Base-by-base conservation (phyloP, 2,329 filamentous ascomycete species). In the Penicillium frequentans region DNA sequence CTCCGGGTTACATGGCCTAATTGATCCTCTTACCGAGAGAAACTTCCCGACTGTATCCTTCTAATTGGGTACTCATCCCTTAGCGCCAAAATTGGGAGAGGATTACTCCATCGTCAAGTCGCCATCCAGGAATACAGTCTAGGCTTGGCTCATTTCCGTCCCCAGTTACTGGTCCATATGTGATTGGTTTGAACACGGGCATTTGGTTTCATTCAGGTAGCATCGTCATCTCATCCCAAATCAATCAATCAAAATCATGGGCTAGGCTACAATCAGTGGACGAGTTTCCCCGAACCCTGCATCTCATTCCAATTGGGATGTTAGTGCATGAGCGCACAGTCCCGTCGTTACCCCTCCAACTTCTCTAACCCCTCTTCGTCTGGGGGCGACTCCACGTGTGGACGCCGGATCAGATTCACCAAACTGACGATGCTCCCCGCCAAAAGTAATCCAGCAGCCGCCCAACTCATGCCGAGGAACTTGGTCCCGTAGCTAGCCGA, bases 391-490 rank as follows among this genome's bases (percentile, higher is more conserved):
- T 26, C 55, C 27, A 49, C 54, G 45, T 42, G 52, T 43, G 37
- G 33, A n/a, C 51, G 57, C 33, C 57, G 55, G 48, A 68, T 43
- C 44, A 70, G 60, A 31, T 68, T 68, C 11, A 66, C 35, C 42
- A 73, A 66, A 55, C 70, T 71, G 37, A 64, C 65, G 23, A 71
- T 54, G 43, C 69, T 69, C 3, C 71, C 71, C 43, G 68, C 52
- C 11, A 74, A 50, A 37, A 72, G 59, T 39, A 74, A 49, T 5
- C 61, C 69, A 19, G 81, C 82, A 0, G 83, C 80, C 2, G 81
- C 79, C 86, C 86, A 88, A 2, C 84, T 86, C 62, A 88, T 71
- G 1, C 75, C 79, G 52, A 87, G 64, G 64, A 86, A 87, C 62
- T 81, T 83, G 16, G 65, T 71, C 0, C 86, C 85, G 56, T 76